Percentiles rank a stretch among this genome's conserved stretches.
phyloP scores from a whole-genome alignment of 768 basidiomycete species.

The Candolleomyces eurysporus region DNA sequence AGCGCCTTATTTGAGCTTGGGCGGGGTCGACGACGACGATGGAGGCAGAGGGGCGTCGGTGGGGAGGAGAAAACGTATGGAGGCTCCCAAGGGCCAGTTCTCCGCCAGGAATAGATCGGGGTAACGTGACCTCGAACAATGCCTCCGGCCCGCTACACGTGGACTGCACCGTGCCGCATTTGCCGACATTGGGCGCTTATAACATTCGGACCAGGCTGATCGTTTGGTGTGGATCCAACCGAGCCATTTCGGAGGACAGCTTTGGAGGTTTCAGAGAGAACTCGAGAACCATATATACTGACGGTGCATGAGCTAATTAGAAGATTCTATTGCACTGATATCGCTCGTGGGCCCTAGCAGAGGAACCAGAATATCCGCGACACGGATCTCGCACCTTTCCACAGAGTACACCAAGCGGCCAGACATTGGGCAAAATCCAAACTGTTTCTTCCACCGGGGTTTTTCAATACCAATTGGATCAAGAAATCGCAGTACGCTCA shows the following conservation, averaged over 20 bases:
- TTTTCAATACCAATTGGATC: neutral
- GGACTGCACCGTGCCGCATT: neutral
- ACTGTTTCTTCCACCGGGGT: neutral
- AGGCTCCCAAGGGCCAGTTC: neutral
- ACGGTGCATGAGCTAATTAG: too few species aligned
- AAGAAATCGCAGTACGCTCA: too few species aligned
- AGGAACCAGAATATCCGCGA: neutral
- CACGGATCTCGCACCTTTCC: neutral
- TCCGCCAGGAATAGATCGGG: conserved; percentile 1
- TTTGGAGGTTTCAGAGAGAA: too few species aligned
- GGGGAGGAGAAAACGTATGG: neutral
- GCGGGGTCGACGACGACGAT: neutral
- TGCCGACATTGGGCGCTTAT: too few species aligned
- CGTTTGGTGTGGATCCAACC: too few species aligned
- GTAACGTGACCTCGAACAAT: neutral
- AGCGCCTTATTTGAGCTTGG: neutral
- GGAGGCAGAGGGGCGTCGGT: neutral
- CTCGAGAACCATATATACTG: too few species aligned
- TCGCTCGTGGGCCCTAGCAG: neutral
- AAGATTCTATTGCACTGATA: neutral
- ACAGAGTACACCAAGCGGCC: neutral
- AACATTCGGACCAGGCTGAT: too few species aligned
- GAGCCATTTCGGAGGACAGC: too few species aligned
- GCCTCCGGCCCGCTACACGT: neutral
- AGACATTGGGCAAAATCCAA: conserved; percentile 1